Percentiles rank a stretch among this genome's conserved stretches.
Evolutionary conservation across 2,329 filamentous ascomycete species (phyloP).

Genomic region (Pezizomycotina sp.): DNA sequence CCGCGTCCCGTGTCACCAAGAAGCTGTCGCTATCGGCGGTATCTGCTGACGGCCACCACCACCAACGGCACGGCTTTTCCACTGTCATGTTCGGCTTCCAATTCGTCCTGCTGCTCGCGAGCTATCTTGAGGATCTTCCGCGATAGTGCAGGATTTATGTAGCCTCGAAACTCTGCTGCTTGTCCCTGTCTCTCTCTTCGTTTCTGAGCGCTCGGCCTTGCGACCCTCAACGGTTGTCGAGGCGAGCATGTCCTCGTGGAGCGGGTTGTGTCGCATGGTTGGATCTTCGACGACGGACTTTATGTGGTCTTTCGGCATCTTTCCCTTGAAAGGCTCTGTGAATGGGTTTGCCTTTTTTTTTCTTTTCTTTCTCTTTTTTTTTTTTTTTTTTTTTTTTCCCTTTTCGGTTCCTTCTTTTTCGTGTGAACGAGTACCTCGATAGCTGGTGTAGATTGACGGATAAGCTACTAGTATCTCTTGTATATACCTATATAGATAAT

Average conservation of each 20-base stretch:
- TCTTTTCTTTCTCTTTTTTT: slow-evolving; percentile 12
- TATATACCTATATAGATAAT: too few species aligned
- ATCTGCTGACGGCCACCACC: too few species aligned
- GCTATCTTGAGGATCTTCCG: slow-evolving; percentile 79
- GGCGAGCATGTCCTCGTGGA: slow-evolving; percentile 66
- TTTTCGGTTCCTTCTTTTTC: slow-evolving; percentile 8
- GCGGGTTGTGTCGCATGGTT: slow-evolving; percentile 71
- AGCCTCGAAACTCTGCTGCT: slow-evolving; percentile 43
- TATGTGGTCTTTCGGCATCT: slow-evolving; percentile 16
- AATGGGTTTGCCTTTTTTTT: slow-evolving; percentile 7
- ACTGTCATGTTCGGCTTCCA: slow-evolving; percentile 18
- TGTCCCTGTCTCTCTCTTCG: slow-evolving; percentile 44
- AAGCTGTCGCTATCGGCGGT: slow-evolving; percentile 21
- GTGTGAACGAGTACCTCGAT: slow-evolving; percentile 3
- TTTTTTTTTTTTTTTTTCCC: slow-evolving; percentile 9
- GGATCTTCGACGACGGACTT: slow-evolving; percentile 24
- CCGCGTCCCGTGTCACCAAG: slow-evolving; percentile 11
- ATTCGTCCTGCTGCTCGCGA: slow-evolving; percentile 39
- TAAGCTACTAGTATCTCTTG: too few species aligned
- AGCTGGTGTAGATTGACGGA: too few species aligned
- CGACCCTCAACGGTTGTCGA: slow-evolving; percentile 46
- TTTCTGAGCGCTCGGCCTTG: slow-evolving; percentile 53
- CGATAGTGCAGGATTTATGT: slow-evolving; percentile 75
- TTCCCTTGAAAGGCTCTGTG: slow-evolving; percentile 8
- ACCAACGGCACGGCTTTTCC: slow-evolving; percentile 19